Percentiles rank a stretch among this genome's conserved stretches.
These are phyloP conservation scores for Trichoderma koningiopsis DNA, from an alignment of 2,329 filamentous ascomycete species.

Conservation along the genomic window DNA sequence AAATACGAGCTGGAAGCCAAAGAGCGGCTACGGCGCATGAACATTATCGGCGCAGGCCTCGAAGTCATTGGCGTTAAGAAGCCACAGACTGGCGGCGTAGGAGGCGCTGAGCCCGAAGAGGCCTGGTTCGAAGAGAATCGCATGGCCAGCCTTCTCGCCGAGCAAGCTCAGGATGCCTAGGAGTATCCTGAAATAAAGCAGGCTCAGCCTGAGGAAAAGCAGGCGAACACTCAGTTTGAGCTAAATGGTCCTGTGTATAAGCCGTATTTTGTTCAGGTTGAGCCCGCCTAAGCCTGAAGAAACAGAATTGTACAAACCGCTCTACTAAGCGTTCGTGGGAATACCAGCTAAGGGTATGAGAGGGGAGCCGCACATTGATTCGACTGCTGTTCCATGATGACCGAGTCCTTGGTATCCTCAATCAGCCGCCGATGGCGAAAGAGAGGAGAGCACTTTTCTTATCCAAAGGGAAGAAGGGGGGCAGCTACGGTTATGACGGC, in stretches of 20 bases:
- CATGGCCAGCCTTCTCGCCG: neutral
- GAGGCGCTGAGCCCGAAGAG: conserved; percentile 35
- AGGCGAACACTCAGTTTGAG: too few relatives aligned
- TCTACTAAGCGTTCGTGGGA: too few relatives aligned
- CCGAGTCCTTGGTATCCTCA: neutral
- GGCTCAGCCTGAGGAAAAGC: neutral
- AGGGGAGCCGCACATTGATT: neutral
- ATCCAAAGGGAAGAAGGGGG: conserved; percentile 27
- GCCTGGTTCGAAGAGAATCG: conserved; percentile 40
- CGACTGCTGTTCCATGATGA: neutral
- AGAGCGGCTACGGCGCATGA: conserved; percentile 76
- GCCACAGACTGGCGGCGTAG: conserved; percentile 15
- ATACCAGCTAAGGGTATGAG: neutral
- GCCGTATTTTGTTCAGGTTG: too few relatives aligned
- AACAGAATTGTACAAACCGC: too few relatives aligned
- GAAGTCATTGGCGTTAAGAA: conserved; percentile 54
- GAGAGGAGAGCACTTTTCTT: neutral
- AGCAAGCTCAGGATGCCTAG: conserved; percentile 19
- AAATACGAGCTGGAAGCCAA: conserved; percentile 75
- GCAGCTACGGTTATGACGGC: conserved; percentile 32
- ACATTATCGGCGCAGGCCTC: conserved; percentile 72
- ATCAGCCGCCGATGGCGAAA: neutral
- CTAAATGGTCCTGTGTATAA: too few relatives aligned
- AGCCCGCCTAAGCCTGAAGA: too few relatives aligned
- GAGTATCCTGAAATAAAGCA: neutral